Evolutionary conservation across 352 stramenopile genomes (phyloP), one percentile per base, ranked within the genome.

Genomic region (Phytophthora citrophthora): DNA sequence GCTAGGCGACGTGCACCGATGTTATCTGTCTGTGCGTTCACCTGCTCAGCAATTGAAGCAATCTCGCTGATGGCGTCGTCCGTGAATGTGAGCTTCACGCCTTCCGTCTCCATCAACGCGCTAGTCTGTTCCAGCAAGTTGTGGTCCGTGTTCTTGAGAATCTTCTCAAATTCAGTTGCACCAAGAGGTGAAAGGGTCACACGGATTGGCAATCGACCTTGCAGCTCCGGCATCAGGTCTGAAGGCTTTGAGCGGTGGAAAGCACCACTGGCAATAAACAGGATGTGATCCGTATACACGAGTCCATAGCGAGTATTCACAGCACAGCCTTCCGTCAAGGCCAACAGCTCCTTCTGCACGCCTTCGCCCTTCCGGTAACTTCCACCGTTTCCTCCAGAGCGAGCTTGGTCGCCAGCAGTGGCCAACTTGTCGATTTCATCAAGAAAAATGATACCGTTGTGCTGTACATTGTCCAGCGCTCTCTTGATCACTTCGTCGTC

Each of bases 401-500:
- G 82, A 49, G 88, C 82, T 48, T 98, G 94, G 49, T 92, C 86
- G 1, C 68, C 68, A 23, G 86, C 76, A 40, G 82, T 94, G 39
- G 97, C 97, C 46, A 99, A 96, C 79, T 99, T 99, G 79, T 99
- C 97, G 51, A 99, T 99, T 74, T 99, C 98, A 80, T 99, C 98
- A 55, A 99, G 97, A 68, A 99, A 99, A 23, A 99, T 96, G 74
- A 99, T 99, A 23, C 98, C 98, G 61, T 96, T 97, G 76, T 99
- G 90, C 77, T 99, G 96, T 43, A 99, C 97, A 54, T 88, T 90
- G 55, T 93, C 82, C 41, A 94, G 65, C 4, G 86, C 86, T 5
- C 67, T 76, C 64, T 90, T 86, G 32, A 94, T 72, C 23, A 94
- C 79, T 29, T 91, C 80, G 26, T 91, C 82, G 13, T 94, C 86